A percentile compares a stretch with the other conserved stretches of the same genome.
phyloP scores from a whole-genome alignment of 306 rosid species.

The Quercus berberidifolia region DNA sequence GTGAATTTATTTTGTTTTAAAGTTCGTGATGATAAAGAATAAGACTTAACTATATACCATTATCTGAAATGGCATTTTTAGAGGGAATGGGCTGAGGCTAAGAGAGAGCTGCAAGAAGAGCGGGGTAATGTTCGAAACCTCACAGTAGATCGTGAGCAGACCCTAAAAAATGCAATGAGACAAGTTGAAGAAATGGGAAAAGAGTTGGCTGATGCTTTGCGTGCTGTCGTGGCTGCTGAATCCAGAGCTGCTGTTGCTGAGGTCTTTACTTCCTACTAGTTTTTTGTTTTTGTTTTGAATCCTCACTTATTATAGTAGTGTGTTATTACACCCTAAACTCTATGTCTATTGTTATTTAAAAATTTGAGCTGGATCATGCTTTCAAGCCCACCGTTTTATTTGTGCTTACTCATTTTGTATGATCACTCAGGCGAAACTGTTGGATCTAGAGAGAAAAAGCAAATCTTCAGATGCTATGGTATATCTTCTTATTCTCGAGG shows the following conservation, averaged over 20 bases:
- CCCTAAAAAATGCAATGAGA: slow-evolving; percentile 52
- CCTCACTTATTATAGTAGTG: not conserved
- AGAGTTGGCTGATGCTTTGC: slow-evolving; percentile 68
- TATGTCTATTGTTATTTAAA: not conserved
- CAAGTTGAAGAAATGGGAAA: slow-evolving; percentile 85
- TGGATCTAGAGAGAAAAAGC: slow-evolving; percentile 56
- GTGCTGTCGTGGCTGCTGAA: slow-evolving; percentile 73
- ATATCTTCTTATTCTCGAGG: not conserved
- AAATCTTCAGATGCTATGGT: slow-evolving; percentile 56
- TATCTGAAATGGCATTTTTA: slow-evolving; percentile 18
- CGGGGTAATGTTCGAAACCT: slow-evolving; percentile 60
- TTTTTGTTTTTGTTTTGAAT: not conserved
- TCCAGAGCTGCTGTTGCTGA: slow-evolving; percentile 83
- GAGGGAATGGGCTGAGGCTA: slow-evolving; percentile 98
- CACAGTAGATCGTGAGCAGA: slow-evolving; percentile 65
- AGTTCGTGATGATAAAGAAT: not conserved
- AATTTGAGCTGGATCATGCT: not conserved
- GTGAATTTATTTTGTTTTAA: not conserved
- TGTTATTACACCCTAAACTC: not conserved
- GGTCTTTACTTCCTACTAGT: slow-evolving; percentile 33
- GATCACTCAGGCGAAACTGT: slow-evolving; percentile 55
- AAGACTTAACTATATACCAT: not conserved
- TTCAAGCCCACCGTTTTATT: not conserved
- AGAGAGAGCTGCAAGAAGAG: slow-evolving; percentile 81
- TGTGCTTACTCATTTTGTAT: not conserved